Evolutionary conservation across 495 filamentous ascomycete genomes (phyloP).

Genomic region (Aspergillus wentii): DNA sequence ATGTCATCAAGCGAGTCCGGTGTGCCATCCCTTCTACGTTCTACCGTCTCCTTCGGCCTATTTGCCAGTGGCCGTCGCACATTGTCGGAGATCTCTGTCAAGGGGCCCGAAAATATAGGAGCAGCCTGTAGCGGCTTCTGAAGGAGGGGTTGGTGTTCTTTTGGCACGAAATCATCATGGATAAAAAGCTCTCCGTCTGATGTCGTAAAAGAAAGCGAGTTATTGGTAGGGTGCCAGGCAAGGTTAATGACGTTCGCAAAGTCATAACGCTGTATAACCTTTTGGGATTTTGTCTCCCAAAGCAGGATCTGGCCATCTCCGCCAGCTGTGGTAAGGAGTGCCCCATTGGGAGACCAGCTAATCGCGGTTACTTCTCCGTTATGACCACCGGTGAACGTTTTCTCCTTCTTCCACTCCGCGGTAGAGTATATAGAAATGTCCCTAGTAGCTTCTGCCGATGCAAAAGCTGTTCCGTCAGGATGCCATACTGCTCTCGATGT

Average conservation of each 20-base stretch:
- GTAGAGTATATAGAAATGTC: slow-evolving; percentile 84
- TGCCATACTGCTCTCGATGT: slow-evolving; percentile 83
- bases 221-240: slow-evolving; percentile 85
- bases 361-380: slow-evolving; percentile 81
- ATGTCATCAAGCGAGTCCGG: slow-evolving; percentile 59
- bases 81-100: slow-evolving; percentile 67
- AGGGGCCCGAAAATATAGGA: slow-evolving; percentile 78
- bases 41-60: slow-evolving; percentile 46
- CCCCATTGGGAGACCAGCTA: slow-evolving; percentile 92
- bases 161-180: slow-evolving; percentile 69
- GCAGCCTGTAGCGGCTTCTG: slow-evolving; percentile 62
- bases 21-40: slow-evolving; percentile 40
- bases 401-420: slow-evolving; percentile 82
- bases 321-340: slow-evolving; percentile 75
- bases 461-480: slow-evolving; percentile 90
- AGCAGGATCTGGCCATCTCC: slow-evolving; percentile 78
- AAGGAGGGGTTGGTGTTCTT: slow-evolving; percentile 58
- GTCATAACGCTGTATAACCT: slow-evolving; percentile 57
- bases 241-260: slow-evolving; percentile 79
- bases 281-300: slow-evolving; percentile 88
- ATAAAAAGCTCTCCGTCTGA: slow-evolving; percentile 90
- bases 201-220: slow-evolving; percentile 84
- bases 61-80: slow-evolving; percentile 49
- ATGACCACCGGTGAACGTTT: slow-evolving; percentile 71
- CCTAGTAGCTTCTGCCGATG: slow-evolving; percentile 72